Base-by-base conservation (phyloP, 805 yeast genomes). In the Phaffomyces antillensis region DNA sequence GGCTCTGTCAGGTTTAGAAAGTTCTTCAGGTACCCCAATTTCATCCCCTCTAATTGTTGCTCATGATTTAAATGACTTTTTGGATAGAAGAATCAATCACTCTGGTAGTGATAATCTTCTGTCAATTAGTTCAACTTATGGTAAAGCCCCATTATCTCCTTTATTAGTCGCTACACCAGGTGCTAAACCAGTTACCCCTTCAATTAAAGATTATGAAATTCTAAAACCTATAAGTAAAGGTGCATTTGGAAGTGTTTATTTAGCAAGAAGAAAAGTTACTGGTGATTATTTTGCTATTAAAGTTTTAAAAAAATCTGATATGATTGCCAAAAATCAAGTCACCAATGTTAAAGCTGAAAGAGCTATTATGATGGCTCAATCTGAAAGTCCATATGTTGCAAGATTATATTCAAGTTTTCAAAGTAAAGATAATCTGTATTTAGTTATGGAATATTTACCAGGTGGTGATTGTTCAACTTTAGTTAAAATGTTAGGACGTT, bases 281-380 rank as follows among this genome's bases (percentile, higher is more conserved):
- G 96, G 97, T 5, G 99, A 95, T 51, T 86, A 89, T 62, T 91
- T 86, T 54, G 99, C 99, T 0, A 89, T 93, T 50, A 93, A 93
- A 62, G 93, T 88, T 13, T 67, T 93, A 50, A 86, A 82, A 55
- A 93, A 93, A 63, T 76, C 95, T 4, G 98, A 93, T 63, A 93
- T 93, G 98, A 82, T 93, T 48, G 91, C 96, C 2, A 93, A 91
- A 66, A 95, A 95, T 70, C 99, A 93, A 67, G 91, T 91, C 6
- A 81, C 90, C 18, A 93, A 93, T 60, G 96, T 95, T 30, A 86
- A 85, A 56, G 86, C 96, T 1, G 99, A 95, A 62, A 70, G 99
- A 38, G 96, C 97, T 0, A 91, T 91, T n/a, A 83, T 93, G 89
- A 93, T 93, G 95, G 82, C 95, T 2, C 98, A 93, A 59, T 78